A percentile compares a stretch with the other conserved stretches of the same genome.
These are phyloP conservation scores for Cercophora newfieldiana DNA, from an alignment of 495 filamentous ascomycete genomes.

Conservation along the genomic window DNA sequence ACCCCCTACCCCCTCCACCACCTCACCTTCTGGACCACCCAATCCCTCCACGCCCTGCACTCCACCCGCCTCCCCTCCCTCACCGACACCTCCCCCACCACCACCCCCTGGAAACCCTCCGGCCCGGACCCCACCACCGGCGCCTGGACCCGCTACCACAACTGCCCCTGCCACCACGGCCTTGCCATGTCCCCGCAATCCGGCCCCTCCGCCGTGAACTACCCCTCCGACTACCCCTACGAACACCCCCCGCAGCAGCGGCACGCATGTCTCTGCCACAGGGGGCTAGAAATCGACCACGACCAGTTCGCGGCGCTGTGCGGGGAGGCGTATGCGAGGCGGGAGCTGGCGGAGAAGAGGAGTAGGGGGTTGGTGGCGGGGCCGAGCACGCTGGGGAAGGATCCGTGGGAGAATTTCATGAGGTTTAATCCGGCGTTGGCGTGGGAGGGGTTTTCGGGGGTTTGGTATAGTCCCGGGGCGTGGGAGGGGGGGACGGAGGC, in stretches of 20 bases:
- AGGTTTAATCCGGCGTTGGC: conserved; percentile 16
- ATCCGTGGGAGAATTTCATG: conserved; percentile 19
- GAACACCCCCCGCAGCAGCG: conserved; percentile 16
- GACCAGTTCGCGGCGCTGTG: conserved; percentile 14
- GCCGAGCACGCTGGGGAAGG: neutral
- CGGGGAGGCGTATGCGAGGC: neutral
- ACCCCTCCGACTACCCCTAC: conserved; percentile 9
- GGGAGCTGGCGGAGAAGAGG: conserved; percentile 8
- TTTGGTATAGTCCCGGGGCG: neutral
- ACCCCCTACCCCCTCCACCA: conserved; percentile 7
- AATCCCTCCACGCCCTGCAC: conserved; percentile 17
- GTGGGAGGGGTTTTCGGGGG: conserved; percentile 14
- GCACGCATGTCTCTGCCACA: conserved; percentile 20
- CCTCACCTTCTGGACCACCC: conserved; percentile 19
- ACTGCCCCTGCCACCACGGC: conserved; percentile 25
- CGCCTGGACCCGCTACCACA: conserved; percentile 12
- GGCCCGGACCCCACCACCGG: neutral
- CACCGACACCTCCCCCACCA: neutral
- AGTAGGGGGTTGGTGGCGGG: neutral
- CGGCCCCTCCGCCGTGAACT: conserved; percentile 14
- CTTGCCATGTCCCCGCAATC: neutral
- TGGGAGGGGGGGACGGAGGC: neutral
- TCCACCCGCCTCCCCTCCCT: conserved; percentile 1
- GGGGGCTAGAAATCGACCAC: conserved; percentile 11
- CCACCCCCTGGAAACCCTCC: neutral